Percentiles rank a stretch among this genome's conserved stretches.
These are phyloP conservation scores for Curvularia hawaiiensis DNA, from an alignment of 2,329 filamentous ascomycete species.

Conservation along the genomic window DNA sequence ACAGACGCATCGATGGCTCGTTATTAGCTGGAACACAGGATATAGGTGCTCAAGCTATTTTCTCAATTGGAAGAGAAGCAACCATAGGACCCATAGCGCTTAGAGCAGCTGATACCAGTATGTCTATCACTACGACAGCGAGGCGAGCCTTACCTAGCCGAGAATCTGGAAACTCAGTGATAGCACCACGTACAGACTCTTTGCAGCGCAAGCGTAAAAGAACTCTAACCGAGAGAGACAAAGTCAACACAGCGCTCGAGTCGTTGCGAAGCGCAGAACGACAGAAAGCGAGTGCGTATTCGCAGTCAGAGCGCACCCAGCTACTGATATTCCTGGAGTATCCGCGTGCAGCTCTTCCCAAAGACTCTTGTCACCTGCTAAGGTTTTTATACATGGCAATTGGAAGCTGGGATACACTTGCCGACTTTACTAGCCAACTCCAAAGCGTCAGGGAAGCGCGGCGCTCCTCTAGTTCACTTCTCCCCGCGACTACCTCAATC, in stretches of 20 bases:
- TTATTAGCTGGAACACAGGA: not conserved
- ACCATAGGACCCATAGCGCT: not conserved
- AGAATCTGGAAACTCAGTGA: not conserved
- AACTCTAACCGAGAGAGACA: not conserved
- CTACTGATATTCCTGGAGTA: not conserved
- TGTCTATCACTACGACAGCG: not conserved
- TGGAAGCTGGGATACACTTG: slow-evolving; percentile 10
- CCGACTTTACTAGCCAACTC: slow-evolving; percentile 6
- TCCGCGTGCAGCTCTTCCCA: not conserved
- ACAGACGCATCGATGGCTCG: not conserved
- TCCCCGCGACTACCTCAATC: not conserved
- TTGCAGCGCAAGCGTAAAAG: not conserved
- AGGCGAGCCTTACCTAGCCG: not conserved
- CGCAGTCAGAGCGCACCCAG: not conserved
- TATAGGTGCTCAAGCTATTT: not conserved
- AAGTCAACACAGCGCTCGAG: not conserved
- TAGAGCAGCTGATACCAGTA: not conserved
- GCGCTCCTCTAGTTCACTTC: not conserved
- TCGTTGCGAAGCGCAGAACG: not conserved
- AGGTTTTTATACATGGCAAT: slow-evolving; percentile 9
- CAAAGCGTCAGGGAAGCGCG: not conserved
- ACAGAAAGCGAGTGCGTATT: not conserved
- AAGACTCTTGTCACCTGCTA: not conserved
- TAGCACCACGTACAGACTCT: not conserved
- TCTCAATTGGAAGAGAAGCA: not conserved